Conservation (phyloP, 164 flowering plant genomes). For the Litsea cubeba region DNA sequence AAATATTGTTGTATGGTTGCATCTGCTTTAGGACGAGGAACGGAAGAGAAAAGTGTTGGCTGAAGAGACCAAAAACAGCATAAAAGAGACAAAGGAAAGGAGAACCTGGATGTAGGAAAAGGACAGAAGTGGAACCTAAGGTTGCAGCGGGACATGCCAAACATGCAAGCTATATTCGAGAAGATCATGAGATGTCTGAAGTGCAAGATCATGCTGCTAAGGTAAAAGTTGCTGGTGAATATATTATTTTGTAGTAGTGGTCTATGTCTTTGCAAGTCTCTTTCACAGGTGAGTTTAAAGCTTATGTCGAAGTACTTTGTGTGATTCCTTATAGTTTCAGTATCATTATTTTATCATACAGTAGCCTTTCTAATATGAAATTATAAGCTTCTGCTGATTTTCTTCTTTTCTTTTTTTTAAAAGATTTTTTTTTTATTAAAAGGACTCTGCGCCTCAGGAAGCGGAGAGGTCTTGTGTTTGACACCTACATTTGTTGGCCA, state of each 20-base stretch:
- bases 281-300: neutral
- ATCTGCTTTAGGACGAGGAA: slow-evolving; percentile 34
- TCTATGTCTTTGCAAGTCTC: neutral
- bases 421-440: no score
- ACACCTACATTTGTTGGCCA: no score
- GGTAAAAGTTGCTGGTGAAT: slow-evolving; percentile 26
- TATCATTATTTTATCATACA: neutral
- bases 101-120: slow-evolving; percentile 13
- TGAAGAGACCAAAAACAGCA: slow-evolving; percentile 21
- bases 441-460: no score
- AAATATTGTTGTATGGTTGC: neutral
- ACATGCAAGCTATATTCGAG: slow-evolving; percentile 15
- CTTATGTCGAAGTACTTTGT: neutral
- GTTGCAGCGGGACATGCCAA: slow-evolving; percentile 11
- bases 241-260: neutral
- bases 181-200: slow-evolving; percentile 16
- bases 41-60: slow-evolving; percentile 28
- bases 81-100: slow-evolving; percentile 23
- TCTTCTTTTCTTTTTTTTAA: no score
- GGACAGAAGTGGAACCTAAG: slow-evolving; percentile 16
- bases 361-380: neutral
- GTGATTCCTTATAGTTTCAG: no score
- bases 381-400: neutral
- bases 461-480: no score
- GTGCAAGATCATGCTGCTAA: slow-evolving; percentile 18